phyloP scores from a whole-genome alignment of 176 grass and related monocot species.

The Tillandsia fasciculata region DNA sequence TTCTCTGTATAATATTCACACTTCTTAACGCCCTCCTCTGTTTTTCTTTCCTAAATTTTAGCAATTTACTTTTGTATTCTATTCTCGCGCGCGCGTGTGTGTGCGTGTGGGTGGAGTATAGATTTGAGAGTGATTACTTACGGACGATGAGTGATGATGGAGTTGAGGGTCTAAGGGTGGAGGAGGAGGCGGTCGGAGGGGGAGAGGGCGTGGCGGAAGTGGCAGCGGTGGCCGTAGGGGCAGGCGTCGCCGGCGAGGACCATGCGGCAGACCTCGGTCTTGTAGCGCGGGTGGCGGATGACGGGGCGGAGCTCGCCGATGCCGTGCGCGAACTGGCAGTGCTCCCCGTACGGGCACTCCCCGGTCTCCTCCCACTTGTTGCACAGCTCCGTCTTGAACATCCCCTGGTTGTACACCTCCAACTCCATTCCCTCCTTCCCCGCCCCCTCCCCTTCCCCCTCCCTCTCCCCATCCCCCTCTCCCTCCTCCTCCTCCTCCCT shows the following conservation, averaged over 20 bases:
- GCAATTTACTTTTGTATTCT: no score
- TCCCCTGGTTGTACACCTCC: conserved; percentile 95
- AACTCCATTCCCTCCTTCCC: conserved; percentile 32
- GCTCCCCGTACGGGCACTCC: conserved; percentile 64
- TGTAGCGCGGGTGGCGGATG: conserved; percentile 95
- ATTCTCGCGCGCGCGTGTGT: neutral
- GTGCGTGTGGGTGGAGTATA: neutral
- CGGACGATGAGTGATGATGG: neutral
- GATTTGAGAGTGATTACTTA: neutral
- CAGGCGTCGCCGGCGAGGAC: conserved; percentile 70
- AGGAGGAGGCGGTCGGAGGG: conserved; percentile 58
- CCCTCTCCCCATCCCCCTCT: conserved; percentile 21
- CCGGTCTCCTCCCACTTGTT: conserved; percentile 99
- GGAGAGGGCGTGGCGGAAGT: conserved; percentile 83
- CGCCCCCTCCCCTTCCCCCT: conserved; percentile 6
- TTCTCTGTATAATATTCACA: no score
- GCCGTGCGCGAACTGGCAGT: conserved; percentile 98
- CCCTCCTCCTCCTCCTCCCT: neutral
- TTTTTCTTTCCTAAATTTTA: no score
- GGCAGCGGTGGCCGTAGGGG: conserved; percentile 95
- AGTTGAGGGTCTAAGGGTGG: conserved; percentile 13
- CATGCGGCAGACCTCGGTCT: conserved; percentile 97
- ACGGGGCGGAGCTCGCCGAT: conserved; percentile 89
- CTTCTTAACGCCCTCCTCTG: no score
- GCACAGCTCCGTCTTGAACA: conserved; percentile 98